Evolutionary conservation across 1,284 basidiomycete genomes (phyloP), one percentile per base, ranked within the genome.

Genomic region (Apiotrichum veenhuisii): DNA sequence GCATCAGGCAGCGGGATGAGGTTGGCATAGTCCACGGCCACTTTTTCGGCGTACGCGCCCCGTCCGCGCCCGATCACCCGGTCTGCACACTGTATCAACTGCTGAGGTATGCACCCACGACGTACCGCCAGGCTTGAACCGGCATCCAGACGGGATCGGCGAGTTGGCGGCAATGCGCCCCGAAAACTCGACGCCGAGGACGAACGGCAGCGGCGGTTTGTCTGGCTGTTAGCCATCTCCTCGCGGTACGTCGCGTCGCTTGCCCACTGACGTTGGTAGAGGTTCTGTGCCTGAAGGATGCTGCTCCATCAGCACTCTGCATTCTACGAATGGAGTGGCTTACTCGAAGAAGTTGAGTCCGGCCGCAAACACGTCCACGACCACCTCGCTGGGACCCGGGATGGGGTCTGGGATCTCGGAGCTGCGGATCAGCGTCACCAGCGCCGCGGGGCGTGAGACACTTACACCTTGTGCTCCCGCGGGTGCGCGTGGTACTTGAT

Each of bases 1-100:
- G 79, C 81, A 11, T 81, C 74, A 0, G 88, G 88, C 5, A 91
- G 80, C 12, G 81, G 80, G 20, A 84, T 65, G 27, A 88, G 69
- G 20, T 69, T 59, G 22, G 74, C 74, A 77, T 81, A 83, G 43
- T 82, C 73, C 12, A 80, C 82, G 1, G 82, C 82, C 52, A 88
- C 80, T 62, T 82, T 83, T 63, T 95, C 91, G 11, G 85, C 89
- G 71, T 85, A 91, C 12, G 87, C 80, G 25, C 77, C 95, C 68
- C 89, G 86, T 0, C 80, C 82, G n/a, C 83, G 84, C 5, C 95
- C 95, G 69, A 97, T 95, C 0, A 98, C 89, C 51, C 90, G 80
- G 73, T 96, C 87, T 80, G 30, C n/a, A n/a, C n/a, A n/a, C 26
- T 2, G 11, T 10, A 26, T 34, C 18, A 46, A 18, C 41, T 14